These are phyloP conservation scores for Penicillium verhagenii DNA, from an alignment of 495 filamentous ascomycete genomes.

Conservation along the genomic window DNA sequence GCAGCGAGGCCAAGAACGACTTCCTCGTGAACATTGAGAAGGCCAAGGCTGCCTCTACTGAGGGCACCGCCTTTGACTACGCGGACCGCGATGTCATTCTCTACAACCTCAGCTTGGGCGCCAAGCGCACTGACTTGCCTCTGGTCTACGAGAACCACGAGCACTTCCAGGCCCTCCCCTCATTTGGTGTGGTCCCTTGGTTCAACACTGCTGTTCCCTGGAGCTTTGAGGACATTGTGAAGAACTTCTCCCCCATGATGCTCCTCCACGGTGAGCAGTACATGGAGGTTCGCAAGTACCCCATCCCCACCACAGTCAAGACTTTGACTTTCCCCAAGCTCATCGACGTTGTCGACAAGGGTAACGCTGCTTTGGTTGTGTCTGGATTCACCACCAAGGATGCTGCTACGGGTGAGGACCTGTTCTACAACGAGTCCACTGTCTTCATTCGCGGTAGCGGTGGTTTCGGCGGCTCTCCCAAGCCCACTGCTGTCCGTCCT, in stretches of 20 bases:
- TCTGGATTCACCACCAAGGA: slow-evolving; percentile 80
- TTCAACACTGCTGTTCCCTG: slow-evolving; percentile 85
- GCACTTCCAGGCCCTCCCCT: slow-evolving; percentile 88
- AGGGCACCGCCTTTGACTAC: slow-evolving; percentile 78
- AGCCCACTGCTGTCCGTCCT: slow-evolving; percentile 62
- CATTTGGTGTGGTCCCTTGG: slow-evolving; percentile 90
- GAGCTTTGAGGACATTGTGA: slow-evolving; percentile 77
- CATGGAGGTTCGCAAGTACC: slow-evolving; percentile 91
- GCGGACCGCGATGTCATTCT: slow-evolving; percentile 86
- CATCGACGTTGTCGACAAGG: slow-evolving; percentile 94
- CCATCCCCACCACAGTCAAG: slow-evolving; percentile 83
- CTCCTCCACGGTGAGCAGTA: slow-evolving; percentile 98
- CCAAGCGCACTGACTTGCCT: slow-evolving; percentile 86
- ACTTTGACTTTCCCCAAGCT: slow-evolving; percentile 82
- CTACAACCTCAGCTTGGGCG: slow-evolving; percentile 93
- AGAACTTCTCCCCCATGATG: slow-evolving; percentile 98
- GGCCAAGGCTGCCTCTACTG: slow-evolving; percentile 67
- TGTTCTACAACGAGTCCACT: slow-evolving; percentile 96
- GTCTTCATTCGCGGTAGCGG: slow-evolving; percentile 91
- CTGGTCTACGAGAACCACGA: slow-evolving; percentile 88
- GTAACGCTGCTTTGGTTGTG: slow-evolving; percentile 82
- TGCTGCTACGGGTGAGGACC: slow-evolving; percentile 70
- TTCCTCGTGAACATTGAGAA: slow-evolving; percentile 70
- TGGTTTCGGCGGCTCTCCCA: slow-evolving; percentile 85
- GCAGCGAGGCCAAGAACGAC: slow-evolving; percentile 47